Evolutionary conservation across 2,329 filamentous ascomycete genomes (phyloP), one percentile per base, ranked within the genome.

Genomic region (Neonectria hederae): DNA sequence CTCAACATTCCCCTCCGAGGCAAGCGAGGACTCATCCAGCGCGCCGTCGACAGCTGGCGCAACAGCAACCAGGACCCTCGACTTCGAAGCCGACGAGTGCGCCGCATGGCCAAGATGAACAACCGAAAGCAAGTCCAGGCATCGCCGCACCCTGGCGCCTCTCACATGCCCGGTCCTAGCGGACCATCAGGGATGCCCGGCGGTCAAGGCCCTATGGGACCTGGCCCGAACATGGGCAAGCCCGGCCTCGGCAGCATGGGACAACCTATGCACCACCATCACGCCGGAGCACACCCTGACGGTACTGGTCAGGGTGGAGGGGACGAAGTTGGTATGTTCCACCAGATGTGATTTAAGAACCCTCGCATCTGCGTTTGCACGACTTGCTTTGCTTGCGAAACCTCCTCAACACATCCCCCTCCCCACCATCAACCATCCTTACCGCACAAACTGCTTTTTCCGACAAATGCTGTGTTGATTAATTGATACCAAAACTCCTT

Each of bases 31-130:
- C 85, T 99, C 65, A 99, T 99, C 72, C 96, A 99, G 83, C 88
- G 96, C 69, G 96, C 96, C 2, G 96, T 99, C 48, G 96, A 99
- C 80, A 97, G 94, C 83, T 98, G 96, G 96, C 88, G 96, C 67
- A 99, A 99, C 83, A 98, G 95, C 86, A 98, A 98, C 81, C 94
- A 97, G 82, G 96, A 99, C 74, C 93, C 93, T 54, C 88, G 94
- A 71, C 84, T 98, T 76, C 89, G 96, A 76, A 98, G 95, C 80
- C 87, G 96, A 78, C 87, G 96, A 73, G 96, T 99, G 62, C 90
- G 96, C 70, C 89, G 96, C 70, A 96, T 97, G 92, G 94, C 94
- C 60, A 99, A 99, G 85, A 93, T 97, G 82, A 96, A 90, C 81
- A 94, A 88, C 75, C 89, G 95, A 76, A 95, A 96, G 81, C 86